A percentile compares a stretch with the other conserved stretches of the same genome.
Conservation (phyloP, 768 basidiomycete genomes). For the Mycena filopes region DNA sequence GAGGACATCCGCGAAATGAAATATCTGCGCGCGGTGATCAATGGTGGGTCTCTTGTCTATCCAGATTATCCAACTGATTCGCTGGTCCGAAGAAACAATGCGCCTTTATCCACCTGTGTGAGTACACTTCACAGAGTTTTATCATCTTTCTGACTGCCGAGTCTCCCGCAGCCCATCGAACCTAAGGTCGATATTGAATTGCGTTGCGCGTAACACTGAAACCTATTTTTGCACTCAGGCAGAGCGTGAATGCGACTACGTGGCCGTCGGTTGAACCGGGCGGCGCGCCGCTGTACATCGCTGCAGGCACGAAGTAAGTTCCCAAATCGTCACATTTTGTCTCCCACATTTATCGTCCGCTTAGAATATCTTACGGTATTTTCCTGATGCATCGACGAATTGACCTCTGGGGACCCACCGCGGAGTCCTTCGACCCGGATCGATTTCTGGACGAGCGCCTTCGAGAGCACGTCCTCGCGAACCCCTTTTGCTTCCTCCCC, state of each 20-base stretch:
- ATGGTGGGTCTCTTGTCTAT: neutral
- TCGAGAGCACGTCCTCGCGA: conserved; percentile 46
- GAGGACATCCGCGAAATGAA: conserved; percentile 69
- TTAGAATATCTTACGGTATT: conserved; percentile 61
- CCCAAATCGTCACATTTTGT: neutral
- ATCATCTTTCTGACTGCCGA: neutral
- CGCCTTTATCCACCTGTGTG: conserved; percentile 65
- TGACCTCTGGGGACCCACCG: conserved; percentile 69
- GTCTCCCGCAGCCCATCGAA: conserved; percentile 40
- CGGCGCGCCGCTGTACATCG: conserved; percentile 51
- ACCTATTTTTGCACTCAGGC: neutral
- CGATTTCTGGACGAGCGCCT: conserved; percentile 52
- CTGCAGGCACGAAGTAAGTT: conserved; percentile 47
- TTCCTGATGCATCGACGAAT: conserved; percentile 69
- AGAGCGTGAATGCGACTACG: conserved; percentile 36
- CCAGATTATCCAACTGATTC: neutral
- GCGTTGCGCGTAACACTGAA: no score
- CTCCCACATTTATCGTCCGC: no score
- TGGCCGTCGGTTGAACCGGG: conserved; percentile 40
- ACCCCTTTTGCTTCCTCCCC: conserved; percentile 54
- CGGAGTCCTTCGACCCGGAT: conserved; percentile 49
- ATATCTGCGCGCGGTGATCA: conserved; percentile 57
- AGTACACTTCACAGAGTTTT: conserved; percentile 25
- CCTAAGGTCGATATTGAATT: neutral
- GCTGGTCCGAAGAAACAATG: conserved; percentile 51